phyloP scores from a whole-genome alignment of 1,139 yeast species.

The Yamadazyma triangularis region DNA sequence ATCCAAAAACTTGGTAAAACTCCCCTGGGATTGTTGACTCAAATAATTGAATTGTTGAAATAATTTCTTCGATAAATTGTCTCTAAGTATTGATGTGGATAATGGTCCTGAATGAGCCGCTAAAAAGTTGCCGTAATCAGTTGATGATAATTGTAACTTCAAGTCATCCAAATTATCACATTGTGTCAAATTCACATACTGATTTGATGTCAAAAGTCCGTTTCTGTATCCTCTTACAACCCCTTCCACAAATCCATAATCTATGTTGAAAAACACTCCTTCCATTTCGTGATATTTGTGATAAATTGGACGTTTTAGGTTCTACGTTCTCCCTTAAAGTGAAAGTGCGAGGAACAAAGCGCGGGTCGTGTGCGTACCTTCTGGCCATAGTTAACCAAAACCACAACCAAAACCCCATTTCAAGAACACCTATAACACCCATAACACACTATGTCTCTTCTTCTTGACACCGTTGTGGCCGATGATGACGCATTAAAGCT shows the following conservation, averaged over 20 bases:
- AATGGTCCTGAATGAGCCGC: slow-evolving; percentile 78
- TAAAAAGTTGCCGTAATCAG: slow-evolving; percentile 91
- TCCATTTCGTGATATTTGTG: too few relatives aligned
- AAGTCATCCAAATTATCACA: slow-evolving; percentile 94
- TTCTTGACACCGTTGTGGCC: background rate
- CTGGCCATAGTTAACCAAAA: too few relatives aligned
- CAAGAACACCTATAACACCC: too few relatives aligned
- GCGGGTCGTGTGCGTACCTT: too few relatives aligned
- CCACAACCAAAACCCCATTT: too few relatives aligned
- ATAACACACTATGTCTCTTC: background rate
- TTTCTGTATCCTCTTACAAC: slow-evolving; percentile 91
- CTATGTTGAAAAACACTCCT: slow-evolving; percentile 61
- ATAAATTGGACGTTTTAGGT: background rate
- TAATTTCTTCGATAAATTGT: slow-evolving; percentile 67
- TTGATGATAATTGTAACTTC: slow-evolving; percentile 87
- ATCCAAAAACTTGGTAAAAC: slow-evolving; percentile 77
- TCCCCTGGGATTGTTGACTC: slow-evolving; percentile 78
- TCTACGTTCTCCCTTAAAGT: background rate
- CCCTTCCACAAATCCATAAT: slow-evolving; percentile 89
- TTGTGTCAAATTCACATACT: slow-evolving; percentile 88
- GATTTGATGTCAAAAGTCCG: slow-evolving; percentile 71
- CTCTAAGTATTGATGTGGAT: slow-evolving; percentile 80
- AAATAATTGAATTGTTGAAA: slow-evolving; percentile 83
- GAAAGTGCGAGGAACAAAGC: too few relatives aligned
- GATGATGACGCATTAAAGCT: background rate